Base-by-base conservation (phyloP, 371 early-diverging fungal species). In the Cladochytrium tenue region DNA sequence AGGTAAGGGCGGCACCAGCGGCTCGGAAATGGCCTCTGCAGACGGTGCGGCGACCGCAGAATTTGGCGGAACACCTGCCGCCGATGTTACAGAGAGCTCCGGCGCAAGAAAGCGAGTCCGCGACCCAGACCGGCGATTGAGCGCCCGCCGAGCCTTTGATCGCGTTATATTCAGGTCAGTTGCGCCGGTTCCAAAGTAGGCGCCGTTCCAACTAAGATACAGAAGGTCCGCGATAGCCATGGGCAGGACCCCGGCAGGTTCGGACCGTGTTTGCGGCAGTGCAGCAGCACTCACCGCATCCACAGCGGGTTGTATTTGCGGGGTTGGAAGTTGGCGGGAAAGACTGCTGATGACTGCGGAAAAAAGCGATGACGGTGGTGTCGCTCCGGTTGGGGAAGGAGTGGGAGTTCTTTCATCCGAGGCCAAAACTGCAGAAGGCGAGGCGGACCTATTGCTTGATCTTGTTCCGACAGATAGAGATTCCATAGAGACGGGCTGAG, bases 161-260 rank as follows among this genome's bases (percentile, higher is more conserved):
- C 43, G 43, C 13, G 43, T 20, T 20, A 43, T 7, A 20, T 43
- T 43, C 43, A 43, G 43, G 20, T 43, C 43, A 43, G 43, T 20
- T 7, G 43, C 43, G 20, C 43, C 43, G 20, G 43, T 43, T 13
- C 53, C 53, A 53, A 53, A 53, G 27, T 53, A 53, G 27, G 53
- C 53, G 7, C 53, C 53, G 27, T 53, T 53, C 53, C 13, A n/a
- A 7, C n/a, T 26, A 53, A 53, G 53, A 25, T 53, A 53, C 10
- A 53, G n/a, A 10, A 53, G 26, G 26, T 53, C 53, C 25, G n/a
- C 27, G 20, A 53, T 5, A 13, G n/a, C 20, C 53, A 53, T 7
- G 7, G 53, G 53, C 53, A 53, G 25, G 20, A 26, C 10, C 10
- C 26, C 15, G 7, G 53, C 25, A 53, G 5, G 7, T 26, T 53